Evolutionary conservation across 2,329 filamentous ascomycete genomes (phyloP).

Genomic region (Pseudocercospora fuligena): DNA sequence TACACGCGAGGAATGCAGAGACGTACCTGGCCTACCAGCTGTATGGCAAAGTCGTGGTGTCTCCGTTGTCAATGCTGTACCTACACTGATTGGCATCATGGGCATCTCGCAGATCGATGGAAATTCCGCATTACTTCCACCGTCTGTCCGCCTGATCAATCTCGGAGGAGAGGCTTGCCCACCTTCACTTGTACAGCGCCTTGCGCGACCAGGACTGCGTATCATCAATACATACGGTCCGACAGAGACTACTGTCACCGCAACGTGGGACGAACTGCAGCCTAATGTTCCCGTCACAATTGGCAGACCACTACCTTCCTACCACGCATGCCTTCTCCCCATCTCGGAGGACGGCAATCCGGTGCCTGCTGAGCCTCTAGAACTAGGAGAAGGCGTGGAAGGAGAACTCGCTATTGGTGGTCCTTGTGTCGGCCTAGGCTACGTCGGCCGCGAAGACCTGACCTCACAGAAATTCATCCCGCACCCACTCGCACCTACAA

Average conservation of each 20-base stretch:
- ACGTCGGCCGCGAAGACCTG: conserved; percentile 29
- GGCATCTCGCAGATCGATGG: conserved; percentile 22
- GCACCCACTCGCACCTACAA: conserved; percentile 27
- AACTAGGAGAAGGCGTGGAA: conserved; percentile 26
- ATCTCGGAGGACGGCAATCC: conserved; percentile 24
- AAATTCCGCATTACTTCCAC: conserved; percentile 24
- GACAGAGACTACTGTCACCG: conserved; percentile 31
- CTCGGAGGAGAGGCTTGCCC: conserved; percentile 33
- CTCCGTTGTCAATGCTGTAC: conserved; percentile 31
- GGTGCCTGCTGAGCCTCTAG: conserved; percentile 16
- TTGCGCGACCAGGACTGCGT: conserved; percentile 27
- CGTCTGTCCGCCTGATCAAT: conserved; percentile 28
- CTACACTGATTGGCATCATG: conserved; percentile 32
- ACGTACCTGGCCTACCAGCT: conserved; percentile 25
- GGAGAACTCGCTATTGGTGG: conserved; percentile 32
- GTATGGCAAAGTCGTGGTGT: conserved; percentile 28
- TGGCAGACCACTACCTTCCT: conserved; percentile 31
- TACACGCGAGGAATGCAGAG: conserved; percentile 29
- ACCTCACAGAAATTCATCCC: conserved; percentile 33
- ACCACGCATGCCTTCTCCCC: conserved; percentile 28
- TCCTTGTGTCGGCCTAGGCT: conserved; percentile 31
- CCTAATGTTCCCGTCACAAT: conserved; percentile 31
- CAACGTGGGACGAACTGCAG: conserved; percentile 30
- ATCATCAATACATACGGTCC: conserved; percentile 35
- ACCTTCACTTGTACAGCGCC: conserved; percentile 26